Conservation (phyloP, 1,139 yeast genomes). For the Yarrowia galli region DNA sequence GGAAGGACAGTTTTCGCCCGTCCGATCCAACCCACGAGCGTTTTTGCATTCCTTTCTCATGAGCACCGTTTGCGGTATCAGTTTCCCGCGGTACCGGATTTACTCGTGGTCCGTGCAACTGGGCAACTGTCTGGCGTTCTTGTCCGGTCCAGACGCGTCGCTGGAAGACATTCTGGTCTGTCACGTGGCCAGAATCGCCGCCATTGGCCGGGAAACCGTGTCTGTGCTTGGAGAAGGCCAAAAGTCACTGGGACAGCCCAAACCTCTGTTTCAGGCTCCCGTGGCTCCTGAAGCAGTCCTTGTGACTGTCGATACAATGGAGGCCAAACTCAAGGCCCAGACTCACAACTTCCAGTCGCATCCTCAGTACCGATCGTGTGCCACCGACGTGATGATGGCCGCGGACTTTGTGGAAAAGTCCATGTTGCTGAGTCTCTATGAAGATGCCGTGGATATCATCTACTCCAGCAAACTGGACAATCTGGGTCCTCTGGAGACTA, state of each 20-base stretch:
- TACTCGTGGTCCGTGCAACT: conserved; percentile 36
- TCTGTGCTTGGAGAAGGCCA: conserved; percentile 26
- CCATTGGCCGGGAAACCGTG: conserved; percentile 14
- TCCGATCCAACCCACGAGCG: conserved; percentile 25
- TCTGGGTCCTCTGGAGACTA: neutral
- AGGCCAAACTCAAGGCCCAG: conserved; percentile 20
- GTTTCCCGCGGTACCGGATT: conserved; percentile 25
- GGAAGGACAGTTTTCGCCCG: conserved; percentile 24
- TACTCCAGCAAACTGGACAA: neutral
- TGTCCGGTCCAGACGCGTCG: conserved; percentile 31
- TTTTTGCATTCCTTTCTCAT: conserved; percentile 33
- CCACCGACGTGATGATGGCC: conserved; percentile 29
- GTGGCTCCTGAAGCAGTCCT: conserved; percentile 22
- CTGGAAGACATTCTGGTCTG: conserved; percentile 22
- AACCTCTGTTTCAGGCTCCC: conserved; percentile 16
- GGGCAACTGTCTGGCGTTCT: conserved; percentile 31
- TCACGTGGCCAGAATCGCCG: conserved; percentile 19
- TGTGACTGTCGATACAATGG: conserved; percentile 10
- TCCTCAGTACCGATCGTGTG: conserved; percentile 26
- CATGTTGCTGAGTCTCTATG: conserved; percentile 15
- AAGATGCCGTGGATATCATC: conserved; percentile 13
- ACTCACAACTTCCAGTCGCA: conserved; percentile 13
- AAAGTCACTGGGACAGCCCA: conserved; percentile 23
- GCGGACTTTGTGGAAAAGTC: conserved; percentile 29
- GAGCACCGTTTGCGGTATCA: conserved; percentile 29